A percentile compares a stretch with the other conserved stretches of the same genome.
phyloP scores from a whole-genome alignment of 129 eudicot species.

The Glebionis coronaria region DNA sequence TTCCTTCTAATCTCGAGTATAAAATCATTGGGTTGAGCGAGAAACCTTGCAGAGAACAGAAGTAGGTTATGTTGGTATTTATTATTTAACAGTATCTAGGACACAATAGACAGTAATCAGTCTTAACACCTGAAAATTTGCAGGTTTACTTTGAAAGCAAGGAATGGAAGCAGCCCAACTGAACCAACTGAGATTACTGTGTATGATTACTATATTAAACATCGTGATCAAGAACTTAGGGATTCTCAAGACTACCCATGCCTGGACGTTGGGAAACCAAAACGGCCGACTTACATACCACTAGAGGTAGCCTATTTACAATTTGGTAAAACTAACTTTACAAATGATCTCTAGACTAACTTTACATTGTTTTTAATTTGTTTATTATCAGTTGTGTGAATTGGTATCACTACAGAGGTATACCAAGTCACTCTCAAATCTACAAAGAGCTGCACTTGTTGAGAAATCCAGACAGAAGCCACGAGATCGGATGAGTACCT shows the following conservation, averaged over 20 bases:
- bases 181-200: constrained; percentile 50
- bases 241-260: constrained; percentile 68
- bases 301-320: constrained; percentile 47
- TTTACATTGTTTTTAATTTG: background rate
- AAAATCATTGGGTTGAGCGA: constrained; percentile 86
- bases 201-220: constrained; percentile 58
- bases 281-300: constrained; percentile 70
- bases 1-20: constrained; percentile 49
- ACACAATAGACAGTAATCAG: background rate
- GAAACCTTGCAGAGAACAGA: constrained; percentile 48
- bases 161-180: constrained; percentile 32
- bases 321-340: background rate
- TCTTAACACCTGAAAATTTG: background rate
- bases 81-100: background rate
- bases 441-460: constrained; percentile 62
- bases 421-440: constrained; percentile 60
- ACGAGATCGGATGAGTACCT: constrained; percentile 61
- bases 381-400: constrained; percentile 46
- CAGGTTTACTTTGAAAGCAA: constrained; percentile 54
- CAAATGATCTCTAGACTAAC: background rate
- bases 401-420: constrained; percentile 70
- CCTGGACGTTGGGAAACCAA: constrained; percentile 81
- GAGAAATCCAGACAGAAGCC: constrained; percentile 90
- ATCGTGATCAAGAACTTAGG: constrained; percentile 34
- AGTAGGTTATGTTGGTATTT: constrained; percentile 24